A percentile compares a stretch with the other conserved stretches of the same genome.
Evolutionary conservation across 371 early-diverging fungal genomes (phyloP).

Genomic region (Coemansia sp.): DNA sequence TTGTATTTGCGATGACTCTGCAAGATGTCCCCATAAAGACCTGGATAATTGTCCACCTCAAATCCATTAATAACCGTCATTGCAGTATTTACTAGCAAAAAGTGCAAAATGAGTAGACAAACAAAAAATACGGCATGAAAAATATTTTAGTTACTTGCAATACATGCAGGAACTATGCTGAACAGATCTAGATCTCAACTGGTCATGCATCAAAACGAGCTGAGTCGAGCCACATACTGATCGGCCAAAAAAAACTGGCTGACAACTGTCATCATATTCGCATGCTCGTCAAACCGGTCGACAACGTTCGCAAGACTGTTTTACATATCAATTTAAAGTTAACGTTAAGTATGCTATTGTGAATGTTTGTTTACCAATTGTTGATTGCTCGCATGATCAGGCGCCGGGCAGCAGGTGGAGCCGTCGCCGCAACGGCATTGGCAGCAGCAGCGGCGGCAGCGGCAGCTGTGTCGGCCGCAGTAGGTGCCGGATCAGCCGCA

Average conservation of each 20-base stretch:
- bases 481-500: neutral
- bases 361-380: neutral
- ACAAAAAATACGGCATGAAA: too few relatives aligned
- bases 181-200: too few relatives aligned
- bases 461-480: neutral
- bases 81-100: neutral
- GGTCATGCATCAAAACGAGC: too few relatives aligned
- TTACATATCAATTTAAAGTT: neutral
- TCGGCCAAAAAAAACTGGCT: too few relatives aligned
- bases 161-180: too few relatives aligned
- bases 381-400: neutral
- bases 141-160: too few relatives aligned
- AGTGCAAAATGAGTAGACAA: too few relatives aligned
- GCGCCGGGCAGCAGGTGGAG: neutral
- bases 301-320: neutral
- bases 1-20: constrained; percentile 6
- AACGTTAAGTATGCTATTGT: neutral
- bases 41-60: neutral
- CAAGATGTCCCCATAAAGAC: neutral
- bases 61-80: neutral
- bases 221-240: too few relatives aligned
- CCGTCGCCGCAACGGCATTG: neutral
- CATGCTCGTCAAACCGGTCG: too few relatives aligned
- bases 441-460: neutral
- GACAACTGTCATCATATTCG: too few relatives aligned